Base-by-base conservation (phyloP, 2,329 filamentous ascomycete genomes). In the Scedosporium dehoogii region DNA sequence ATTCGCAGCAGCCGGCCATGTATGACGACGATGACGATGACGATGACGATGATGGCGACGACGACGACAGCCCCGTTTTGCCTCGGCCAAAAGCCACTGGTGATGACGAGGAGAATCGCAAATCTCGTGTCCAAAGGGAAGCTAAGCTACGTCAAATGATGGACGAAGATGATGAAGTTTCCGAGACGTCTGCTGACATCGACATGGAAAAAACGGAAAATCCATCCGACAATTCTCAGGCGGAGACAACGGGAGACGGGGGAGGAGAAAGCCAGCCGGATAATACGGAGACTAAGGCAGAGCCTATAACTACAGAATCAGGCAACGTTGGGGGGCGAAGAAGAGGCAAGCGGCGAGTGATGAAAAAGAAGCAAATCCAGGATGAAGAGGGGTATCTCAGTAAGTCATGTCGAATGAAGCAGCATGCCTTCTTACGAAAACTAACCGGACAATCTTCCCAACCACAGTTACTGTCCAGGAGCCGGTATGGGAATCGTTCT, bases 361-460 rank as follows among this genome's bases (percentile, higher is more conserved):
- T 90, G 84, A 92, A 90, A 76, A 96, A 96, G 80, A 90, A 88
- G 78, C 92, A 88, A 55, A 83, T 89, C 62, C 88, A 92, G 72
- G 92, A 97, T 67, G 91, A 92, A 59, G 88, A 96, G 66, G 92
- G 92, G 5, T 97, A 96, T 73, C 82, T 97, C 64, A 89, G 90
- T 92, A 79, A 73, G 85, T 75, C n/a, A 33, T 44, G 18, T 56
- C 53, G 23, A 46, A 21, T 48, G 12, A 41, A 21, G 27, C 6
- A 10, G 38, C 27, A 21, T 3, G 5, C 12, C 16, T 56, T 56
- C 1, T 42, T 29, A 6, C 29, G 25, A n/a, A 12, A 21, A 46
- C 61, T 68, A 62, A 67, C 55, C 29, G n/a, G 25, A 25, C 38
- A 21, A 16, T 21, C 53, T 61, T 51, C 41, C 6, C 42, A 6